Evolutionary conservation across 306 rosid species (phyloP), one percentile per base, ranked within the genome.

Genomic region (Ochetophila trinervis): DNA sequence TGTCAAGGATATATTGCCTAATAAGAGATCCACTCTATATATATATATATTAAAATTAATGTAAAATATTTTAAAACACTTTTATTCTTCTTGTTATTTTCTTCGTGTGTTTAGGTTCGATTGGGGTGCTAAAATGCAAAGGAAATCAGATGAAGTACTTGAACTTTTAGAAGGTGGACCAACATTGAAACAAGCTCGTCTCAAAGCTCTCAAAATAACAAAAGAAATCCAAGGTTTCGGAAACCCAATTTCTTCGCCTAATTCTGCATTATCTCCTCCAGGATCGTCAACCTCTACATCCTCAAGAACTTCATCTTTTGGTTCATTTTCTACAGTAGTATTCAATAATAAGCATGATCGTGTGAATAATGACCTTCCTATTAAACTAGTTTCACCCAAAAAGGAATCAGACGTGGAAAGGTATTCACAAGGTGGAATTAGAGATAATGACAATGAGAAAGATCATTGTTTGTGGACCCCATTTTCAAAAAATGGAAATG

Each of bases 141-240:
- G 78, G 42, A 80, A 71, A 62, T 80, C 97, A 61, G 83, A 84
- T 8, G 76, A 68, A 54, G 67, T 88, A 66, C 54, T 86, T 11
- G 74, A 81, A 44, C 87, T 86, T 27, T 66, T 86, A 1, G 78
- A 72, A 24, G 84, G 83, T 17, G 87, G 79, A 20, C 76, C 63
- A 14, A 63, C 65, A 32, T 63, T 88, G 0, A 74, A 54, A 72
- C 80, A 84, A 59, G 92, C 89, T 32, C 97, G 94, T 48, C 65
- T 80, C 47, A 86, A 71, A 70, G 96, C 97, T 63, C 81, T 91
- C 3, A 86, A 74, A 78, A 66, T 86, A 73, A 86, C 91, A 24
- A 86, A 69, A 48, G 96, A 86, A 88, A 91, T 91, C 65, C 83
- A 81, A 68, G 97, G 96, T 2, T 88, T 86, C 75, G 93, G 93